Evolutionary conservation across 2,329 filamentous ascomycete genomes (phyloP), one percentile per base, ranked within the genome.

Genomic region (Nigrospora sphaerica): DNA sequence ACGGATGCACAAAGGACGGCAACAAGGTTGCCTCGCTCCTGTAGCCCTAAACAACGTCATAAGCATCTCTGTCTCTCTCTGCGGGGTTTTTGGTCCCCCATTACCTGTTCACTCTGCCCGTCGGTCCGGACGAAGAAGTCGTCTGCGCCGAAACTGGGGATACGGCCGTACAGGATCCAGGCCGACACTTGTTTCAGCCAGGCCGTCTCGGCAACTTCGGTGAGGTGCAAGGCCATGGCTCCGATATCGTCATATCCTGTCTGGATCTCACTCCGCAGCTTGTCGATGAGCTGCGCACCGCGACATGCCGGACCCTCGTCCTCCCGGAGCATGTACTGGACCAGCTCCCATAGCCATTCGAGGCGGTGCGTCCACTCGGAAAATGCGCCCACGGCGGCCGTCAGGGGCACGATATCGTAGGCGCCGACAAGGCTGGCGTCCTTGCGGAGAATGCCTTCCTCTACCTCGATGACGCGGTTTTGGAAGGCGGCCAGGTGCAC

Each of bases 241-340:
- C 92, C 88, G 46, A 98, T 81, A 58, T 96, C 90, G 9, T 80
- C 73, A 64, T 95, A 97, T 13, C 93, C 93, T 7, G 92, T 97
- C 62, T 89, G 86, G 46, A 89, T 73, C 65, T 92, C 87, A 13
- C 72, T 69, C 32, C 89, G 78, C 44, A 97, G 67, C 48, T 80
- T 80, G 62, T 96, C 80, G 53, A 97, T 92, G 37, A 95, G 69
- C 42, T 74, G 73, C 11, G 88, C 84, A 1, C 87, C 89, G 1
- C 78, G 82, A 49, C 85, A 84, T 39, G 63, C 59, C 19, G 61
- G 54, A 12, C 57, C 57, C 38, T 61, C 60, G 44, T 64, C 64
- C 49, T 59, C 60, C 45, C 60, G 54, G 44, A 80, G 66, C 63
- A 96, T 87, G 55, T 86, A 88, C 54, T 78, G 75, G 32, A 80